Evolutionary conservation across 1,139 yeast genomes (phyloP), one percentile per base, ranked within the genome.

Genomic region (Nakaseomyces uthaithaninus): DNA sequence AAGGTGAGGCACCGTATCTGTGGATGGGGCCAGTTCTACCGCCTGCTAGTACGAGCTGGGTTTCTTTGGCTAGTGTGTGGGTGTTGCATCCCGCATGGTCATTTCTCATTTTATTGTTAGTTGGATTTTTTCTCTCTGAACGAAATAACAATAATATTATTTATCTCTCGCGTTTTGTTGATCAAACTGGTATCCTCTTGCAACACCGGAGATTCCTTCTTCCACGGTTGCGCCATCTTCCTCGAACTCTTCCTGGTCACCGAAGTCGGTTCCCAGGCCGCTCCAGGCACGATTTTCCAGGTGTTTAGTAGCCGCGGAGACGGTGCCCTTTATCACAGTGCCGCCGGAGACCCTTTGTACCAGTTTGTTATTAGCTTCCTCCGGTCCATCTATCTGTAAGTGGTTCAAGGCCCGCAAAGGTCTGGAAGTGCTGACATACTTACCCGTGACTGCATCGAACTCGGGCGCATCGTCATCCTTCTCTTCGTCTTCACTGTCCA

Each of bases 361-460:
- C 45, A 85, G 60, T 27, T 71, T 71, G 3, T 54, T 63, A 4
- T 60, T 60, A 9, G 52, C 52, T 2, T 59, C 47, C 0, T 51
- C 51, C 2, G 44, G 42, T 3, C 44, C 45, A 6, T 74, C 71
- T 5, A 86, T 69, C 42, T 75, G 77, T 9, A 85, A 58, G 53
- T 84, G 94, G 45, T 74, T 69, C 26, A 81, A 63, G 37, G 73
- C 72, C 43, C 94, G 66, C 39, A 89, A 64, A 0, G 98, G 98
- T 43, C 82, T 68, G 0, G 95, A 74, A 2, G 77, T 72, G 37
- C 77, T 68, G 22, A 80, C 73, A 52, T 70, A 76, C 49, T 66
- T 72, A 2, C 99, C 99, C 0, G 94, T 84, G 1, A 91, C 94
- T 0, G 91, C 83, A 56, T 87, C 84, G 57, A 89, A 91, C 41